Evolutionary conservation across 768 basidiomycete genomes (phyloP), one percentile per base, ranked within the genome.

Genomic region (Galerina marginata): DNA sequence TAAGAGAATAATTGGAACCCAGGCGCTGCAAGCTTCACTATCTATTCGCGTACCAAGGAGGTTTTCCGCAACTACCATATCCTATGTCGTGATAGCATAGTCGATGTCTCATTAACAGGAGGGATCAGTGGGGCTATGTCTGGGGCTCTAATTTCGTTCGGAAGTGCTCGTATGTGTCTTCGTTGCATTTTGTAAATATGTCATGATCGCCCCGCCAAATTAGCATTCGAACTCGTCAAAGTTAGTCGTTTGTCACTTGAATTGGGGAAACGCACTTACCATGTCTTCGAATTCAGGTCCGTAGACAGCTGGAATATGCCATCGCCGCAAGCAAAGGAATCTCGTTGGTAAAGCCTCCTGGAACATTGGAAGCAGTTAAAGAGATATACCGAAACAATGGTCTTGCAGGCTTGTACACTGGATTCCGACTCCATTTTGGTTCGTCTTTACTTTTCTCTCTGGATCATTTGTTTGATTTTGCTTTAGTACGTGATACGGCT

Each of bases 181-280:
- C 42, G 16, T 42, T 49, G 11, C 26, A 12, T 56, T 42, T 51
- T 16, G 9, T 42, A 43, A 51, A 49, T 48, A 26, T 15, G 29
- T 36, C 53, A 58, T 46, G 44, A 46, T 47, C 58, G 52, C 40
- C 62, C n/a, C 16, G 36, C 26, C 20, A 25, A 45, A 50, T 36
- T 60, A 82, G 92, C 95, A 48, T 98, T 98, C 69, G 95, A 98
- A 74, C 89, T 98, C 40, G 93, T 98, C 71, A 98, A 98, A 83
- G 94, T 95, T 60, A 60, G 75, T 49, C 7, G 7, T 33, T 33
- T 33, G 29, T 45, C 37, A 33, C 25, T 42, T 45, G 12, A 11
- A 29, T 47, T 40, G 1, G 14, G 11, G 44, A 33, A 20, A 20
- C 2, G 10, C 2, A 44, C 29, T 23, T 46, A 48, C 29, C 47